Evolutionary conservation across 1,284 basidiomycete genomes (phyloP), one percentile per base, ranked within the genome.

Genomic region (Thelephora terrestris): DNA sequence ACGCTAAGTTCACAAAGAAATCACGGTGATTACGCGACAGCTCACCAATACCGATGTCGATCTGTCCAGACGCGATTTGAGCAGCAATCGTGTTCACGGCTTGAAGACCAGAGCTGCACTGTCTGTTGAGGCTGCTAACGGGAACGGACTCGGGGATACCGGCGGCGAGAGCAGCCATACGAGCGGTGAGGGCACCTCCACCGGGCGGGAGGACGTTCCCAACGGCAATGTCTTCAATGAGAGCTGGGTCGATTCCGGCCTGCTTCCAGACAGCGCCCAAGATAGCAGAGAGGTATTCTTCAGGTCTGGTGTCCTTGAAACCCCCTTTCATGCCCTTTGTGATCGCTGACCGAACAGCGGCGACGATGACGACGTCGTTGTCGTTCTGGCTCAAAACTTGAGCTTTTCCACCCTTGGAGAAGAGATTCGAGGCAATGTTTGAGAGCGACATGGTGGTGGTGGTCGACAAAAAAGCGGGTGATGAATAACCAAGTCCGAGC

Each of bases 131-230:
- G 14, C 94, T 95, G 70, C 87, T 85, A 66, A 98, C 68, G 20
- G 89, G 69, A 2, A 81, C 71, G 7, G 85, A 82, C 60, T 85
- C 73, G 23, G 95, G 94, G 59, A 97, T 92, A 34, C 95, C 94
- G 50, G 95, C 87, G 64, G 87, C 81, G 42, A 99, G 76, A 43
- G 86, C 81, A 27, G 94, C 95, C 91, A 97, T 96, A 55, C 95
- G 83, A n/a, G 93, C 92, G 14, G 82, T 82, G 45, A 68, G 79
- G 5, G 94, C 91, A 49, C 94, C 95, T 59, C 94, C 92, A 42
- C 85, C 91, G 12, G 94, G 80, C 16, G 92, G 91, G 25, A 98
- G 82, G 43, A 97, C 95, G 63, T 93, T 98, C 45, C 95, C 94
- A 50, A 97, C 93, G 4, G 82, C 77, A 58, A 95, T 77, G 62